Evolutionary conservation across 202 grass and related monocot genomes (phyloP).

Genomic region (Thinopyrum obtusiflorum): DNA sequence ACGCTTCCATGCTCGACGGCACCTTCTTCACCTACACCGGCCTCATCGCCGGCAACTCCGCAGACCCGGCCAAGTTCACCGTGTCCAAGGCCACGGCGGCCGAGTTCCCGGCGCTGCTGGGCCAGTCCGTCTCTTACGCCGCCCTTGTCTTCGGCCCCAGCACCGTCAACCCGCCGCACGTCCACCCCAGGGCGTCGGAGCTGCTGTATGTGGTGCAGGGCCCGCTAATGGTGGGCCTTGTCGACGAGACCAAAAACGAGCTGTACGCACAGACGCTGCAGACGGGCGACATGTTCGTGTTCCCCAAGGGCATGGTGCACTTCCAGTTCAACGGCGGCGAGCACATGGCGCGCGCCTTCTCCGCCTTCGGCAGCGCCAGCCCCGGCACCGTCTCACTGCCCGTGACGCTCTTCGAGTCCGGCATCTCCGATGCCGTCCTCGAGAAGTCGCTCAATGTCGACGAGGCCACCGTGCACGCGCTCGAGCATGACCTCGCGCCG

Average conservation of each 20-base stretch:
- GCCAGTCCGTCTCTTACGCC: slow-evolving; percentile 40
- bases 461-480: not conserved
- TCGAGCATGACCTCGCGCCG: not conserved
- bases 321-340: slow-evolving; percentile 31
- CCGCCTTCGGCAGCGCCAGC: slow-evolving; percentile 39
- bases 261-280: slow-evolving; percentile 33
- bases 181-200: slow-evolving; percentile 60
- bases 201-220: no score
- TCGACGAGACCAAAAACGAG: no score
- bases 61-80: slow-evolving; percentile 15
- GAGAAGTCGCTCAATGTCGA: slow-evolving; percentile 28
- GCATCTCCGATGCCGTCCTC: slow-evolving; percentile 28
- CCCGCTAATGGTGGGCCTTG: slow-evolving; percentile 14
- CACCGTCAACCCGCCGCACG: slow-evolving; percentile 50
- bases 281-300: slow-evolving; percentile 47
- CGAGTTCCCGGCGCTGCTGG: slow-evolving; percentile 40
- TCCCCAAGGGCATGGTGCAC: slow-evolving; percentile 51
- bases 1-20: not conserved
- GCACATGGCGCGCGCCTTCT: not conserved
- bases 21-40: slow-evolving; percentile 26
- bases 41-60: no score
- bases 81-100: slow-evolving; percentile 17
- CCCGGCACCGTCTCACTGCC: slow-evolving; percentile 31
- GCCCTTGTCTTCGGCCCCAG: slow-evolving; percentile 26
- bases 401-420: not conserved